Evolutionary conservation across 2,329 filamentous ascomycete species (phyloP).

Genomic region (Zymoseptoria tritici): DNA sequence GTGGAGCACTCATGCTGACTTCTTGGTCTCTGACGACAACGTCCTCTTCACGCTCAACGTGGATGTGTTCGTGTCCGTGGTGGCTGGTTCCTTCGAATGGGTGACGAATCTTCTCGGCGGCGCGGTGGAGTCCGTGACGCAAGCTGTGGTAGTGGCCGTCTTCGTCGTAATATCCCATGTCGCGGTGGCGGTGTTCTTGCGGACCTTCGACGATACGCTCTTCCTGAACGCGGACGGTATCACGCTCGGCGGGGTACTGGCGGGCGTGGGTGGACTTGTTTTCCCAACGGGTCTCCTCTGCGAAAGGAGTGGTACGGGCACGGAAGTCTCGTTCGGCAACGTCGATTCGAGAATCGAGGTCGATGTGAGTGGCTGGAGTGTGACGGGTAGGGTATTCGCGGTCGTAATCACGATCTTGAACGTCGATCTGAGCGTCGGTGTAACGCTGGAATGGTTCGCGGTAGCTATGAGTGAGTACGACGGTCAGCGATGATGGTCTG

Average conservation of each 20-base stretch:
- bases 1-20: conserved; percentile 34
- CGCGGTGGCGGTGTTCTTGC: conserved; percentile 43
- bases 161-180: conserved; percentile 77
- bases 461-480: conserved; percentile 39
- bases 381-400: conserved; percentile 41
- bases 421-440: conserved; percentile 60
- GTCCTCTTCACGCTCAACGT: conserved; percentile 35
- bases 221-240: conserved; percentile 40
- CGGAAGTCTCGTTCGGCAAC: conserved; percentile 43
- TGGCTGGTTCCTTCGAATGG: conserved; percentile 51
- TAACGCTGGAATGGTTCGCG: conserved; percentile 50
- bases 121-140: conserved; percentile 62
- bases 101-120: conserved; percentile 58
- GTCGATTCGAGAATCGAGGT: conserved; percentile 53
- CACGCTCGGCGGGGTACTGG: conserved; percentile 30
- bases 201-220: conserved; percentile 44
- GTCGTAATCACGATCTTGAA: conserved; percentile 47
- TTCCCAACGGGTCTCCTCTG: conserved; percentile 36
- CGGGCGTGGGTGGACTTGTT: conserved; percentile 34
- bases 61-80: conserved; percentile 39
- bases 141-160: conserved; percentile 69
- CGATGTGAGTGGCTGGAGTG: conserved; percentile 42
- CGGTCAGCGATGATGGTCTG: conserved; percentile 12
- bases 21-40: conserved; percentile 44
- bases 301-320: conserved; percentile 32